phyloP scores from a whole-genome alignment of 306 rosid species.

The Hylodesmum podocarpum region DNA sequence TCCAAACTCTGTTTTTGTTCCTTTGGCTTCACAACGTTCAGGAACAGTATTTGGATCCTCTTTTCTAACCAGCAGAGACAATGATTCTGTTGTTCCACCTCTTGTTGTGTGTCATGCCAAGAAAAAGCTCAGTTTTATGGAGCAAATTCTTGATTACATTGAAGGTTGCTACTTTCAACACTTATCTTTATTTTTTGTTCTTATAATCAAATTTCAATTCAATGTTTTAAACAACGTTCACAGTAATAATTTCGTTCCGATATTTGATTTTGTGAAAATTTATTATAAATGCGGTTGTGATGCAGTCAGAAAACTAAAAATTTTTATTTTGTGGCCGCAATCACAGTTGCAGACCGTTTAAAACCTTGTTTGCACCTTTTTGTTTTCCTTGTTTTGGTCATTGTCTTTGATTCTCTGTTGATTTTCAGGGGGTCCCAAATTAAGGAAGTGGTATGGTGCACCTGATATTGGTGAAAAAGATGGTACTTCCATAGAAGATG shows the following conservation, averaged over 20 bases:
- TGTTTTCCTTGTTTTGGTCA: neutral
- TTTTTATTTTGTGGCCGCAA: neutral
- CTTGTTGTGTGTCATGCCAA: slow-evolving; percentile 58
- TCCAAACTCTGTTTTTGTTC: slow-evolving; percentile 21
- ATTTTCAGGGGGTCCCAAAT: slow-evolving; percentile 78
- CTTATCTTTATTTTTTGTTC: neutral
- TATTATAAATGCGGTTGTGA: neutral
- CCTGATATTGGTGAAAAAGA: slow-evolving; percentile 78
- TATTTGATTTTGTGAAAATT: neutral
- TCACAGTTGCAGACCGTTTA: neutral
- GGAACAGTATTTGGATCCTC: slow-evolving; percentile 29
- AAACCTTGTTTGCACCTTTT: neutral
- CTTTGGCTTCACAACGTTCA: slow-evolving; percentile 32
- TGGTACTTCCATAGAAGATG: slow-evolving; percentile 50
- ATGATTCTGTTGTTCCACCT: slow-evolving; percentile 15
- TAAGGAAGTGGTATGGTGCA: slow-evolving; percentile 95
- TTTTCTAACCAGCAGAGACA: slow-evolving; percentile 29
- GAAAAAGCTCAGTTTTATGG: slow-evolving; percentile 73
- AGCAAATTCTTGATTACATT: slow-evolving; percentile 92
- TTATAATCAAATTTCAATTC: neutral
- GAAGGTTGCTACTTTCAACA: slow-evolving; percentile 53
- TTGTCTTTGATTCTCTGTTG: slow-evolving; percentile 7
- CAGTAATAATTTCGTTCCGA: neutral
- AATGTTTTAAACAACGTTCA: neutral
- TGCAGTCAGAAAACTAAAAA: neutral